Percentiles rank a stretch among this genome's conserved stretches.
Evolutionary conservation across 1,284 basidiomycete species (phyloP).

Genomic region (Puccinia polysora): DNA sequence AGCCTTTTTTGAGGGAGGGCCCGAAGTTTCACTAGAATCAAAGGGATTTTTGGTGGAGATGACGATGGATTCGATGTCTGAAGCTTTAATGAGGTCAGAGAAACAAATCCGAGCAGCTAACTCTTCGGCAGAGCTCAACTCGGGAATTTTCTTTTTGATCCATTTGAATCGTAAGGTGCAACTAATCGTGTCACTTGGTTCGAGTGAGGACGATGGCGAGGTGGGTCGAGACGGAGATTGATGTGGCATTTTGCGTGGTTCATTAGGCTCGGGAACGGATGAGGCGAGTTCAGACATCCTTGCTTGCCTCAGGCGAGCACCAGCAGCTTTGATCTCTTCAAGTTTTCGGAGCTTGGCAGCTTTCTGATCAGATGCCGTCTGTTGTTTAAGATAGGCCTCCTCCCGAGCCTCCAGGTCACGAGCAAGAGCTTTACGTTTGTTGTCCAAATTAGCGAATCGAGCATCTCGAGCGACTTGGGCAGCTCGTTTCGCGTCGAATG

Average conservation of each 20-base stretch:
- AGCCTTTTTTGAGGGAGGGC: constrained; percentile 1
- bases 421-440: constrained; percentile 23
- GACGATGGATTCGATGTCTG: constrained; percentile 34
- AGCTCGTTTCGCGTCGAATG: constrained; percentile 22
- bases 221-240: not conserved
- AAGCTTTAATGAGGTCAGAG: not conserved
- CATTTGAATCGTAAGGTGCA: constrained; percentile 33
- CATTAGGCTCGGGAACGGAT: not conserved
- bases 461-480: constrained; percentile 13
- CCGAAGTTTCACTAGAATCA: not conserved
- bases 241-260: not conserved
- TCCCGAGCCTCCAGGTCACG: constrained; percentile 21
- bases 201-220: not conserved
- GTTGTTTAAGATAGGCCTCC: constrained; percentile 16
- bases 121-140: constrained; percentile 1
- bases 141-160: constrained; percentile 25
- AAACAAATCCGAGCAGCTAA: not conserved
- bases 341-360: constrained; percentile 20
- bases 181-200: not conserved
- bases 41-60: constrained; percentile 17
- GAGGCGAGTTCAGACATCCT: constrained; percentile 13
- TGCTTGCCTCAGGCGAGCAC: constrained; percentile 15
- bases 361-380: not conserved
- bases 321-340: constrained; percentile 39
- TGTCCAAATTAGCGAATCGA: constrained; percentile 11